Base-by-base conservation (phyloP, 2,329 filamentous ascomycete genomes). In the Delphinella strobiligena region DNA sequence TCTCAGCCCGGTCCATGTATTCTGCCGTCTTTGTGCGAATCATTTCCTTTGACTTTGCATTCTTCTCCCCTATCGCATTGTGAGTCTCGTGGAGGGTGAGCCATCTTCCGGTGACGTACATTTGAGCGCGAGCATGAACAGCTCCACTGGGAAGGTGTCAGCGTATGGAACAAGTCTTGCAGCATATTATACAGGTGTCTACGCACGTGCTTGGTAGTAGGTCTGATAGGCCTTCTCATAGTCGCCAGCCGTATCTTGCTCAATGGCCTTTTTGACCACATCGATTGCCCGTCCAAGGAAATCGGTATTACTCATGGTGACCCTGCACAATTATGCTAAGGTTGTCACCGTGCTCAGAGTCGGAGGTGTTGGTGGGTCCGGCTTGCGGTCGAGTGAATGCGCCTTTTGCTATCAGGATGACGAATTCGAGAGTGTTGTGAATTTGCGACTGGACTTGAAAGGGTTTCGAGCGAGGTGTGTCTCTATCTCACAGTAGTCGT, bases 1-100 rank as follows among this genome's bases (percentile, higher is more conserved):
- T 96, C 69, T 98, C 91, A 48, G 91, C 91, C 47, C 91, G 85
- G 64, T 95, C 89, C 82, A 98, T 94, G 71, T 98, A 98, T 60
- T 95, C 89, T 53, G 73, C 83, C 15, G 88, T 87, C 69, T 96
- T 96, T 52, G 83, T 78, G 51, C 91, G 82, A 62, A 98, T 95
- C 75, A 94, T 93, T 59, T 93, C 87, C 70, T 96, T 96, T 48
- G 86, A 88, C 53, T 88, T 89, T 47, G 83, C 79, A 67, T 95
- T 96, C 75, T 96, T 98, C 69, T 98, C 91, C 89, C 61, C 61
- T 63, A 31, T 19, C n/a, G 15, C 36, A 53, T 36, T 55, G 52
- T 51, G 41, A 44, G 47, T 24, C 7, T 18, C 17, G 2, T 12
- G 17, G 9, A 16, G 4, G 16, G n/a, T 11, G 5, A 14, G 7